Conservation (phyloP, 2,329 filamentous ascomycete species). For the Sporothrix pseudoabietina region DNA sequence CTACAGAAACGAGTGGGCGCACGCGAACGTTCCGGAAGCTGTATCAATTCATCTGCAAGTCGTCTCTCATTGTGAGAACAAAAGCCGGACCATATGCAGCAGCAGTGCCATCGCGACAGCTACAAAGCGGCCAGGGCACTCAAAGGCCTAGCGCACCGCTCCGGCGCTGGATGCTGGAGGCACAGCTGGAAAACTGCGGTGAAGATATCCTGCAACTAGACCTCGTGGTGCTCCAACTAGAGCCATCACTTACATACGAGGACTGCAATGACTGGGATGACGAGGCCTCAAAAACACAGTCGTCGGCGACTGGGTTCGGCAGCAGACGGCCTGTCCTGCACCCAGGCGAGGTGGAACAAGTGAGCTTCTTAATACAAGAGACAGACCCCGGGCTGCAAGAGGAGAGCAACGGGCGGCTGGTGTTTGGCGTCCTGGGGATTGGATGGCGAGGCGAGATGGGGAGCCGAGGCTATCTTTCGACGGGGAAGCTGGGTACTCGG, state of each 20-base stretch:
- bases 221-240: conserved; percentile 58
- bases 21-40: conserved; percentile 89
- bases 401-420: conserved; percentile 48
- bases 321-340: conserved; percentile 58
- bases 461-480: conserved; percentile 82
- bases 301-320: conserved; percentile 31
- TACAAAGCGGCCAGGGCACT: conserved; percentile 9
- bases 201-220: conserved; percentile 82
- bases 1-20: conserved; percentile 67
- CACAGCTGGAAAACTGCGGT: conserved; percentile 92
- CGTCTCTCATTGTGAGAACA: conserved; percentile 84
- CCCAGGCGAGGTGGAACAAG: conserved; percentile 66
- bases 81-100: conserved; percentile 69
- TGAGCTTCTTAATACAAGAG: conserved; percentile 63
- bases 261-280: conserved; percentile 52
- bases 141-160: conserved; percentile 40
- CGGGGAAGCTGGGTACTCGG: conserved; percentile 72
- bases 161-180: conserved; percentile 76
- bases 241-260: conserved; percentile 52
- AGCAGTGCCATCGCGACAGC: conserved; percentile 37
- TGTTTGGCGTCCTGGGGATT: conserved; percentile 80
- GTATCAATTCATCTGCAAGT: conserved; percentile 94
- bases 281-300: not conserved
- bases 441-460: conserved; percentile 91
- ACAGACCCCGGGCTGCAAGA: conserved; percentile 40